These are phyloP conservation scores for Gracilaria gracilis DNA, from an alignment of 23 red algal species.

Conservation along the genomic window DNA sequence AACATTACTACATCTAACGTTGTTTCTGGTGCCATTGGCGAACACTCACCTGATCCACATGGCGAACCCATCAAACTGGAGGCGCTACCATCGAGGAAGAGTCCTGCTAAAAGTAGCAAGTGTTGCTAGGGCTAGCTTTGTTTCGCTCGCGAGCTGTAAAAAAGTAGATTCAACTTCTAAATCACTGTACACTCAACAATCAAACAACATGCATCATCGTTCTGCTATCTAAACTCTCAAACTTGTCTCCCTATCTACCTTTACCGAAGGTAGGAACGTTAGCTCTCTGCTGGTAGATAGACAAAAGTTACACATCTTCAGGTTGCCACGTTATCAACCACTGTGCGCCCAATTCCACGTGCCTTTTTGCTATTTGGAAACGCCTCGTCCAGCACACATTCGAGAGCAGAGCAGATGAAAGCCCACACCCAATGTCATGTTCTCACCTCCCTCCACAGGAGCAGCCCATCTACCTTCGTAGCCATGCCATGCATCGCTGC, in stretches of 20 bases:
- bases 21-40: conserved; percentile 18
- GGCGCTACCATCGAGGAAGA: conserved; percentile 22
- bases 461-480: not conserved
- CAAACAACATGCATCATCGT: not conserved
- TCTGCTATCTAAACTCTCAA: not conserved
- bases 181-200: not conserved
- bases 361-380: no score
- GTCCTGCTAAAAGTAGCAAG: not conserved
- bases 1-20: conserved; percentile 36
- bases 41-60: conserved; percentile 12
- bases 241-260: no score
- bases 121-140: conserved; percentile 10
- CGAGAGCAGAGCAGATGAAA: not conserved
- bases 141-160: conserved; percentile 22
- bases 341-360: no score
- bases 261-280: no score
- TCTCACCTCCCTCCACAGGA: no score
- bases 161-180: conserved; percentile 1
- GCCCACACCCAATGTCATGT: no score
- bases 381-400: no score
- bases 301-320: no score
- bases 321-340: no score
- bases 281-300: no score
- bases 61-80: conserved; percentile 35
- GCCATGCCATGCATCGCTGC: not conserved